A percentile compares a stretch with the other conserved stretches of the same genome.
These are phyloP conservation scores for Fraxinus pennsylvanica DNA, from an alignment of 257 asterid species.

Conservation along the genomic window DNA sequence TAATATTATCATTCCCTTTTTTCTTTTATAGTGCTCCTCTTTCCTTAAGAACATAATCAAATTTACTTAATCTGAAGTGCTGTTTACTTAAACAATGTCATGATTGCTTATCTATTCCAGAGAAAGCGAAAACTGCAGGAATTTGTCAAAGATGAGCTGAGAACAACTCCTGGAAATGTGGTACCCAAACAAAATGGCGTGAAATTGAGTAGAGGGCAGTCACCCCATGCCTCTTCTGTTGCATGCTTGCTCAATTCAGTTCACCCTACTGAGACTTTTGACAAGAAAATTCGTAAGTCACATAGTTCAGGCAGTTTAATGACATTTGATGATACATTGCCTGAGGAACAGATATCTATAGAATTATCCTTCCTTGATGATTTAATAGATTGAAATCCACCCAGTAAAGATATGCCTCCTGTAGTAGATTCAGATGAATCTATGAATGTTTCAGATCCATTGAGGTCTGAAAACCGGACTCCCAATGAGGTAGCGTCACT, in stretches of 20 bases:
- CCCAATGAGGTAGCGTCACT: slow-evolving; percentile 21
- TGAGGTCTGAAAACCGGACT: slow-evolving; percentile 38
- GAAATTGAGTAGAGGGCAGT: slow-evolving; percentile 40
- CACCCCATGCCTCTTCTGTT: slow-evolving; percentile 49
- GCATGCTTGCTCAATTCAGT: slow-evolving; percentile 52
- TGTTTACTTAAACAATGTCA: not conserved
- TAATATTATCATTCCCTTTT: not conserved
- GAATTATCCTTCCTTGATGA: slow-evolving; percentile 33
- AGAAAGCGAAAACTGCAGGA: slow-evolving; percentile 69
- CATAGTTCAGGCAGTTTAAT: slow-evolving; percentile 45
- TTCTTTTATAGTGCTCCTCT: not conserved
- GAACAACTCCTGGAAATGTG: slow-evolving; percentile 37
- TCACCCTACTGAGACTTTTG: slow-evolving; percentile 39
- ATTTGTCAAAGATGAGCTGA: slow-evolving; percentile 47
- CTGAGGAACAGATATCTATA: slow-evolving; percentile 35
- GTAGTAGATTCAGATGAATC: slow-evolving; percentile 59
- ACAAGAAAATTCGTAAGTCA: slow-evolving; percentile 33
- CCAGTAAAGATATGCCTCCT: slow-evolving; percentile 28
- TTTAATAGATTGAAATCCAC: slow-evolving; percentile 29
- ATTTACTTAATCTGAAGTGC: not conserved
- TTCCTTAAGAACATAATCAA: not conserved
- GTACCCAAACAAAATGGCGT: slow-evolving; percentile 30
- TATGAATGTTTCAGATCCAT: slow-evolving; percentile 43
- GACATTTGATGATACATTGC: slow-evolving; percentile 42
- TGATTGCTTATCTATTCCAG: slow-evolving; percentile 29